Evolutionary conservation across 805 yeast genomes (phyloP), one percentile per base, ranked within the genome.

Genomic region (Lachancea quebecensis): DNA sequence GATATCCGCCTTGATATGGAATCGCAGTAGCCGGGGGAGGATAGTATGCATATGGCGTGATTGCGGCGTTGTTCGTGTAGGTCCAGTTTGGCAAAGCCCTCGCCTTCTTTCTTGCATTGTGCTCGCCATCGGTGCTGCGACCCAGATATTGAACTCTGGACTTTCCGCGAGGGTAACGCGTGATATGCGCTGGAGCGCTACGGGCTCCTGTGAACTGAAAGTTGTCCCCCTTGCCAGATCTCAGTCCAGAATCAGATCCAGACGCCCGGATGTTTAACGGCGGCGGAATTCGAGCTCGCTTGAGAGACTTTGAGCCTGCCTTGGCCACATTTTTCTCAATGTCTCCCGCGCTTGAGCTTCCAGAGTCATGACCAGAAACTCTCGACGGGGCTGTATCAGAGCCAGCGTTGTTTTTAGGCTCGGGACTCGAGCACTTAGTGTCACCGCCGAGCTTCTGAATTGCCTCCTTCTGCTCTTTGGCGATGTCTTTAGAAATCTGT

Each of bases 101-200:
- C 9, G 38, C 38, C 25, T 25, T 32, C 27, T 34, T 40, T 15
- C 38, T 30, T 10, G 25, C 12, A 9, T 9, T 17, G n/a, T 35
- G 15, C 3, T 40, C 43, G 3, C n/a, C 14, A 7, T 38, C 38
- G 6, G 28, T 27, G 15, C n/a, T 38, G 35, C 47, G 50, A 6
- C 66, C 66, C 30, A 60, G 32, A 38, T 60, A 62, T 43, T 54
- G 58, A 10, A 62, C 65, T 14, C 59, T 52, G 11, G 60, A 60
- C 40, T 53, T 57, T 10, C 51, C 54, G 14, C 49, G 51, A n/a
- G 55, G 52, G 21, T 54, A 54, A n/a, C 51, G 50, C 33, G 53
- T 49, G 9, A 54, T 50, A 34, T 55, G 48, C 14, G 64, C 54
- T 8, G 60, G 60, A 1, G 62, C 60, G 50, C 60, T 59, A 17